phyloP scores from a whole-genome alignment of 257 asterid species.

The Paraleonurus japonicus region DNA sequence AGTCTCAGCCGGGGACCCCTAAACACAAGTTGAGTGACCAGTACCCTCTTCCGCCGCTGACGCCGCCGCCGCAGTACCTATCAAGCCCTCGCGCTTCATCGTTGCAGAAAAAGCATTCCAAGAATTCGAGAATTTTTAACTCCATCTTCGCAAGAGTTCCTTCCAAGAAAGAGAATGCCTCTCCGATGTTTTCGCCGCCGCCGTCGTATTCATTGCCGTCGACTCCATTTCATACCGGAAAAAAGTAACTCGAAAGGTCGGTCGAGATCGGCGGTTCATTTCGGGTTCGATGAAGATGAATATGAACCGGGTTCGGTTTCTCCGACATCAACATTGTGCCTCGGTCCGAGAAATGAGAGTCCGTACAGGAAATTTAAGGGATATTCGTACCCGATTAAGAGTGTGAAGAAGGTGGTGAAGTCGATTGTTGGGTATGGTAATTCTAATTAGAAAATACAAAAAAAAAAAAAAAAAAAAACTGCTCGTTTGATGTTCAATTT shows the following conservation, averaged over 20 bases:
- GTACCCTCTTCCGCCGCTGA: conserved; percentile 63
- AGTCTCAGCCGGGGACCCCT: conserved; percentile 83
- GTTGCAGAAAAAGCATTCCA: conserved; percentile 22
- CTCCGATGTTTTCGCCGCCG: conserved; percentile 9
- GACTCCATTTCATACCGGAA: conserved; percentile 27
- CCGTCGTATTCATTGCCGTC: conserved; percentile 39
- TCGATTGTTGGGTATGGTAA: conserved; percentile 35
- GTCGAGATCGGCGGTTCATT: conserved; percentile 26
- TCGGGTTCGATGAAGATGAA: conserved; percentile 24
- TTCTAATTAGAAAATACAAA: conserved; percentile 1
- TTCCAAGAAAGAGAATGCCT: conserved; percentile 24
- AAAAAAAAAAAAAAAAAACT: not conserved
- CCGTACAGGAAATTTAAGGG: conserved; percentile 23
- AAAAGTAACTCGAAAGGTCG: not conserved
- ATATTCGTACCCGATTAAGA: conserved; percentile 28
- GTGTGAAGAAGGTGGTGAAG: conserved; percentile 40
- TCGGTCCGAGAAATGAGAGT: conserved; percentile 24
- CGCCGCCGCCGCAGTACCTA: conserved; percentile 74
- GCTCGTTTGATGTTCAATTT: conserved; percentile 18
- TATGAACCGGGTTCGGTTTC: conserved; percentile 21
- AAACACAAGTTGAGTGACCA: conserved; percentile 42
- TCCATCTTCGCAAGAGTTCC: conserved; percentile 32
- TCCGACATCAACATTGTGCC: conserved; percentile 41
- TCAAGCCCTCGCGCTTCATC: conserved; percentile 15
- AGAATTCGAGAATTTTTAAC: conserved; percentile 30